Evolutionary conservation across 345 rosid species (phyloP).

Genomic region (Populus euphratica): DNA sequence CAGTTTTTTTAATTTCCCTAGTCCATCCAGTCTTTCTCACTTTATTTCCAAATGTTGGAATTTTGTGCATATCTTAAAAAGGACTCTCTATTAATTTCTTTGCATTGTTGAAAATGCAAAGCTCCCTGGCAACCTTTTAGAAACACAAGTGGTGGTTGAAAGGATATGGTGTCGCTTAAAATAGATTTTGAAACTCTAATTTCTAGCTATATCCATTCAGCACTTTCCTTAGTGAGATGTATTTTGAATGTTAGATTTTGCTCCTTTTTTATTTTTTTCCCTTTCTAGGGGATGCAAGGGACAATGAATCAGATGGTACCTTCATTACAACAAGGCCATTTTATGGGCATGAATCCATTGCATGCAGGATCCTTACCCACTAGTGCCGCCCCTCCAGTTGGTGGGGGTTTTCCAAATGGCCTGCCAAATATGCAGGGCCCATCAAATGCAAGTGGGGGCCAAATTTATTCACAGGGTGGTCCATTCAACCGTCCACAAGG

Average conservation of each 20-base stretch:
- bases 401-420: slow-evolving; percentile 57
- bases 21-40: not conserved
- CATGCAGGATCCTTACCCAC: slow-evolving; percentile 53
- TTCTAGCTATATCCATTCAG: not conserved
- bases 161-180: too few relatives aligned
- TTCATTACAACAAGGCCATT: slow-evolving; percentile 75
- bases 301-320: slow-evolving; percentile 73
- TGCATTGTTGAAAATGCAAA: not conserved
- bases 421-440: slow-evolving; percentile 79
- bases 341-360: slow-evolving; percentile 72
- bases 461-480: slow-evolving; percentile 74
- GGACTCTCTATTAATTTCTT: not conserved
- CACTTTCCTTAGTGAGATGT: not conserved
- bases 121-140: not conserved
- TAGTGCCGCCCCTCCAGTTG: slow-evolving; percentile 50
- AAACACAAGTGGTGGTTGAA: not conserved
- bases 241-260: not conserved
- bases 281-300: slow-evolving; percentile 76
- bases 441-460: slow-evolving; percentile 41
- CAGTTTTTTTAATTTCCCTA: not conserved
- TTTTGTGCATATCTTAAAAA: not conserved
- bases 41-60: not conserved
- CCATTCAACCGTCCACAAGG: slow-evolving; percentile 73
- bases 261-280: not conserved
- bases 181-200: not conserved